Evolutionary conservation across 1,139 yeast species (phyloP).

Genomic region (Protomyces pachydermus): DNA sequence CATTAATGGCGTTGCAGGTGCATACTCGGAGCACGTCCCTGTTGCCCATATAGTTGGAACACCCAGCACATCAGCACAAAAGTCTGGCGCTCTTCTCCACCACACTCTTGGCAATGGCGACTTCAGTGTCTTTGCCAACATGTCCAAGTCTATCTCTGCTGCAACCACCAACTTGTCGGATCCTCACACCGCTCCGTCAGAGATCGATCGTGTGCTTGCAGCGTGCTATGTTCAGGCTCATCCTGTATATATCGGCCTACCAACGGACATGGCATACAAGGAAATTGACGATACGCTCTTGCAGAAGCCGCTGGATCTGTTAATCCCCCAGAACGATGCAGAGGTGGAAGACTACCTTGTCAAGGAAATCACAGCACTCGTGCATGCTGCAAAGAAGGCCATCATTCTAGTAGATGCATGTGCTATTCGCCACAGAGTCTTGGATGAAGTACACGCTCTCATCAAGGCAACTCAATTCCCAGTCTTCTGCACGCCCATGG

Average conservation of each 20-base stretch:
- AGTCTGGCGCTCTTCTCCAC: constrained; percentile 48
- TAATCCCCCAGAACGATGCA: constrained; percentile 38
- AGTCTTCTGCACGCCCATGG: constrained; percentile 48
- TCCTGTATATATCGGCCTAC: constrained; percentile 77
- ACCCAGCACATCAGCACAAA: constrained; percentile 48
- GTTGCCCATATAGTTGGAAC: constrained; percentile 81
- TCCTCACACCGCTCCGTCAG: constrained; percentile 49
- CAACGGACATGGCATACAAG: constrained; percentile 49
- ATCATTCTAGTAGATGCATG: constrained; percentile 63
- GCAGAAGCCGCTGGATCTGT: constrained; percentile 37
- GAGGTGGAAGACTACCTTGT: constrained; percentile 45
- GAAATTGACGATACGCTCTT: constrained; percentile 45
- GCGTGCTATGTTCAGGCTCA: constrained; percentile 54
- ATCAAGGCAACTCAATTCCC: constrained; percentile 47
- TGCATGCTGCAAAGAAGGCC: constrained; percentile 55
- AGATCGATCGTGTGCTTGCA: constrained; percentile 60
- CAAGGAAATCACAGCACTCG: constrained; percentile 45
- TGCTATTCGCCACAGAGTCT: constrained; percentile 52
- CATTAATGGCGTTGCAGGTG: constrained; percentile 75
- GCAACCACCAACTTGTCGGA: constrained; percentile 53
- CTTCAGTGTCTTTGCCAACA: constrained; percentile 58
- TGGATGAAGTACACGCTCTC: constrained; percentile 45
- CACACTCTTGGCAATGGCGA: constrained; percentile 61
- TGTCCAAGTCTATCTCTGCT: constrained; percentile 58
- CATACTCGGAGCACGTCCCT: constrained; percentile 74